Evolutionary conservation across 805 yeast genomes (phyloP), one percentile per base, ranked within the genome.

Genomic region (Maudiozyma bulderi): DNA sequence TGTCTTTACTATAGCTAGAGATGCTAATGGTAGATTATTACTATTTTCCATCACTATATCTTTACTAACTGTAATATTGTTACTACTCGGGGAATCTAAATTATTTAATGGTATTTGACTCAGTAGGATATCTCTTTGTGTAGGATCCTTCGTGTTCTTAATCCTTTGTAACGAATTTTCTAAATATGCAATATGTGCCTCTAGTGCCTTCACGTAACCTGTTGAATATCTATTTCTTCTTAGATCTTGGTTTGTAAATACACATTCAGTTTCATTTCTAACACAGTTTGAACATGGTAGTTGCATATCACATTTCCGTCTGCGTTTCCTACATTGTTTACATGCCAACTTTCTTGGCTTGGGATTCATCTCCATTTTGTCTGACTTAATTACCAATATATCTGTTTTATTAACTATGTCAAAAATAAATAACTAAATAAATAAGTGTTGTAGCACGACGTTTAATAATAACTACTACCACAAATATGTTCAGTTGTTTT

Each of bases 251-350:
- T 68, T 61, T 0, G 69, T 67, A 43, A 64, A 69, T 20, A 73
- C 59, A 57, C 81, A 76, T 35, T 70, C 73, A n/a, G 65, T 66
- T 5, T 66, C 65, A 10, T 68, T 64, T 50, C 68, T 71, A 28
- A 65, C 57, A 54, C 81, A 76, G 50, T 68, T 68, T 32, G 69
- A 57, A 54, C 81, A 76, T 7, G 80, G 80, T 40, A 57, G 57
- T 42, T 67, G 68, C 52, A 67, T 69, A 54, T 74, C 66, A 57
- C 81, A 76, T 55, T 72, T 74, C 47, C 76, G 69, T 48, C 64
- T 50, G 44, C 59, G 49, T 15, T 52, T 52, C 14, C 66, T 47
- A 44, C 66, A 61, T 34, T 48, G 46, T 33, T 52, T 52, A 49
- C 65, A 61, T n/a, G 56, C 56, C 13, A 51, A 29, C 39, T 44